A percentile compares a stretch with the other conserved stretches of the same genome.
These are phyloP conservation scores for Boletus coccyginus DNA, from an alignment of 768 basidiomycete species.

Conservation along the genomic window DNA sequence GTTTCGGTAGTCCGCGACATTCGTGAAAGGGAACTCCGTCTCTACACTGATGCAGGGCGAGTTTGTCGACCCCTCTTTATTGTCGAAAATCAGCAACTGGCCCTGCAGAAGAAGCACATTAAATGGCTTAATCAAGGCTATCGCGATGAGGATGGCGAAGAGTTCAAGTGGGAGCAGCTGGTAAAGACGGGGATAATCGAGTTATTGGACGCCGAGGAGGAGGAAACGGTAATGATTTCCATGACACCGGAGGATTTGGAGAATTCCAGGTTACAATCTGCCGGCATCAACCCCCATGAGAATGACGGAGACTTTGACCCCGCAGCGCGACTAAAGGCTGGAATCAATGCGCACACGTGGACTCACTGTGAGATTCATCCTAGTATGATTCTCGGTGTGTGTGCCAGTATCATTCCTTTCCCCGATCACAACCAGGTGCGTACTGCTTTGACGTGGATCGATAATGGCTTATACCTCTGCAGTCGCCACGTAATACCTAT, in stretches of 20 bases:
- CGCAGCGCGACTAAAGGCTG: constrained; percentile 83
- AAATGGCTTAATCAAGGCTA: constrained; percentile 60
- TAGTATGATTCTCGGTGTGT: constrained; percentile 97
- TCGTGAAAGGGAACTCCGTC: constrained; percentile 87
- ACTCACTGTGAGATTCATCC: constrained; percentile 99
- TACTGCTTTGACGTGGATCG: constrained; percentile 6
- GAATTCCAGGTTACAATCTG: constrained; percentile 67
- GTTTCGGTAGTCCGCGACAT: constrained; percentile 98
- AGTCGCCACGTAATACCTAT: constrained; percentile 99
- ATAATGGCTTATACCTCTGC: constrained; percentile 6
- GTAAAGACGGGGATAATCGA: constrained; percentile 89
- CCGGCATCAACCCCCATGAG: constrained; percentile 53
- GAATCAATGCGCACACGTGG: constrained; percentile 85
- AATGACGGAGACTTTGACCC: constrained; percentile 78
- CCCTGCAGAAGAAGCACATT: constrained; percentile 82
- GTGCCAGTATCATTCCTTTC: constrained; percentile 99
- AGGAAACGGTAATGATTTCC: constrained; percentile 99
- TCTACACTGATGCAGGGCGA: constrained; percentile 96
- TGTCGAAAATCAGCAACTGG: constrained; percentile 86
- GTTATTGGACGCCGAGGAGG: constrained; percentile 95
- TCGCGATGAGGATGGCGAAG: constrained; percentile 55
- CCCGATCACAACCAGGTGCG: constrained; percentile 97
- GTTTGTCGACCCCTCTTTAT: constrained; percentile 97
- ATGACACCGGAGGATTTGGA: constrained; percentile 98
- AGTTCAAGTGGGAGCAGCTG: constrained; percentile 81